Evolutionary conservation across 768 basidiomycete genomes (phyloP).

Genomic region (Galerina sulciceps): DNA sequence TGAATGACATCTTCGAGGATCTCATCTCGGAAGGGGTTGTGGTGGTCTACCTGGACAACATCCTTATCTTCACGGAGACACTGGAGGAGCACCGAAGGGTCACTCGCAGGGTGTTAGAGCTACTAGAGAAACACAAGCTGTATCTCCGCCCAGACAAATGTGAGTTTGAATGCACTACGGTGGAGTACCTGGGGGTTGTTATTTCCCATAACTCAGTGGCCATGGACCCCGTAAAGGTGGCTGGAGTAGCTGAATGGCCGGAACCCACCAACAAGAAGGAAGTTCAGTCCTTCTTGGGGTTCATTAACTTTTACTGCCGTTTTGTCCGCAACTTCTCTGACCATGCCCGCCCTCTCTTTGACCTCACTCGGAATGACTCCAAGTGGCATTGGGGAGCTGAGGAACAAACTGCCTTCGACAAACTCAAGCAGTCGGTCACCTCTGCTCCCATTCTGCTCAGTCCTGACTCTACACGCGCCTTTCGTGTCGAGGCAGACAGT

Average conservation of each 20-base stretch:
- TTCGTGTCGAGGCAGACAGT: slow-evolving; percentile 34
- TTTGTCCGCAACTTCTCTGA: slow-evolving; percentile 34
- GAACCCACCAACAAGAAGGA: too few relatives aligned
- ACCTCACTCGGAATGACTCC: slow-evolving; percentile 4
- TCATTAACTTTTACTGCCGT: neutral
- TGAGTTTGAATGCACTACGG: too few relatives aligned
- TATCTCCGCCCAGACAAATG: slow-evolving; percentile 44
- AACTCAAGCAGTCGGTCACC: too few relatives aligned
- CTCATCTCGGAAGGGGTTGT: slow-evolving; percentile 26
- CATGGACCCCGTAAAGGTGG: too few relatives aligned
- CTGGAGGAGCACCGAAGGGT: slow-evolving; percentile 19
- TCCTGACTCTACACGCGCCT: slow-evolving; percentile 22
- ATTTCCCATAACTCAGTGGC: too few relatives aligned
- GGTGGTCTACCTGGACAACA: slow-evolving; percentile 45
- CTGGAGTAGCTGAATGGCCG: too few relatives aligned
- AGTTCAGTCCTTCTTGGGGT: too few relatives aligned
- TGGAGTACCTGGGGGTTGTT: slow-evolving; percentile 42
- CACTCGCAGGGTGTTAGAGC: slow-evolving; percentile 8
- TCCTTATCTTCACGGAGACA: too few relatives aligned
- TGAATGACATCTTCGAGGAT: too few relatives aligned
- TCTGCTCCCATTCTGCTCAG: slow-evolving; percentile 12
- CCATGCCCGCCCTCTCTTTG: slow-evolving; percentile 26
- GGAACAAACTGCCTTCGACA: neutral
- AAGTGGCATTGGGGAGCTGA: neutral
- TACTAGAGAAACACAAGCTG: slow-evolving; percentile 29